Evolutionary conservation across 2,329 filamentous ascomycete genomes (phyloP), one percentile per base, ranked within the genome.

Genomic region (Fusarium tanahbumbuense): DNA sequence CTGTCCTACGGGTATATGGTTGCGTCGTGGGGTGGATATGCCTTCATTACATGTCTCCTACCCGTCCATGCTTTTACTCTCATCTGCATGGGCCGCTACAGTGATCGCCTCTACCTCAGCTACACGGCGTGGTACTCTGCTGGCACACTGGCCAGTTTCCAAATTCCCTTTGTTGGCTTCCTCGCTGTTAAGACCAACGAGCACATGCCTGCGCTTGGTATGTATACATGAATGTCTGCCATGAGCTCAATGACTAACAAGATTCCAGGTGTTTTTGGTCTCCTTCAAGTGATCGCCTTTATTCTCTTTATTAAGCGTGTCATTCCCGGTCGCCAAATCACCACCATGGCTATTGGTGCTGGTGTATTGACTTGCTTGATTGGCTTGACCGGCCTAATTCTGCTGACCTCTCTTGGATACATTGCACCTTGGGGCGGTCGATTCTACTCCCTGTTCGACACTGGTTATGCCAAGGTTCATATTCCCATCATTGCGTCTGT

Each of bases 1-100:
- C 87, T 99, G 58, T 98, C 97, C 84, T 99, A 99, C 82, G 96
- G 96, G 78, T 99, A 99, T 89, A 99, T 99, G 96, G 96, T 99
- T 71, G 96, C 95, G 50, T 97, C 97, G 20, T 99, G 96, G 96
- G 96, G 96, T 87, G 96, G 96, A 78, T 99, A 99, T 81, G 96
- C 97, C 77, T 99, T 99, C 88, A 99, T 99, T 78, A 99, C 97
- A 67, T 98, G 97, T 80, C 84, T 99, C 82, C 90, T 99, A 64
- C 96, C 96, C 40, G 88, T 99, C 73, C 96, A 99, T 81, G 91
- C 93, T 10, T 94, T 99, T 75, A 93, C 97, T 48, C 87, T 99
- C 73, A 91, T 99, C 77, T 93, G 92, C 83, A 99, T 99, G 95
- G 97, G 97, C 54, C 87, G 96, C 64, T 99, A 97, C 83, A 98